Evolutionary conservation across 495 filamentous ascomycete genomes (phyloP), one percentile per base, ranked within the genome.

Genomic region (Tetracladium setigerum): DNA sequence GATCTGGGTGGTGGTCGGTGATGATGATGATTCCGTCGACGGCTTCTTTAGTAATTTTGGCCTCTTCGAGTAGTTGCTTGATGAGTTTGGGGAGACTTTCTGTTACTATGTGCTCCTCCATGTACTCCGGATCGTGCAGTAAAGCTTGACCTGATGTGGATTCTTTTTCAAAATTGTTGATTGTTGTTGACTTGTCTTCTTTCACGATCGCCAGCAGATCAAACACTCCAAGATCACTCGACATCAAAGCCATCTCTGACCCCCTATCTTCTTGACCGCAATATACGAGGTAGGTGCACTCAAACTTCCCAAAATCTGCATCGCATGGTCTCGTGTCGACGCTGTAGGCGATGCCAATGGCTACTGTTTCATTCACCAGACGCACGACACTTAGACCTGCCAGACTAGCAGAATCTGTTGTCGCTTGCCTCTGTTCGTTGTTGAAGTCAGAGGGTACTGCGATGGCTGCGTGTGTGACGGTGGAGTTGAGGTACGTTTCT

Each of bases 181-280:
- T n/a, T n/a, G n/a, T n/a, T n/a, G n/a, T n/a, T n/a, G n/a, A n/a
- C n/a, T n/a, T n/a, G 91, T 97, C 76, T 86, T 89, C 79, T 91
- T 92, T 78, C 95, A 96, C 90, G 56, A 91, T 97, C 67, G 91
- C 82, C 68, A 87, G 71, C 50, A 97, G 91, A 73, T 97, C 91
- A 65, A 97, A 97, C 54, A 95, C 87, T 63, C 91, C 91, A 58
- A 89, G 73, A 60, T 97, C 91, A 55, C 95, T 91, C 24, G 89
- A 92, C 32, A 96, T 76, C 54, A 96, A 86, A 41, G 89, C 95
- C 37, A 96, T 91, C 90, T 96, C 90, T 67, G 95, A 96, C 58
- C 91, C 95, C 79, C 90, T 91, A 82, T 91, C 90, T 82, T 91
- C 90, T 55, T 95, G 85, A 81, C 95, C 90, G 69, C 90, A 92